Evolutionary conservation across 2,329 filamentous ascomycete genomes (phyloP).

Genomic region (Dothistroma septosporum): DNA sequence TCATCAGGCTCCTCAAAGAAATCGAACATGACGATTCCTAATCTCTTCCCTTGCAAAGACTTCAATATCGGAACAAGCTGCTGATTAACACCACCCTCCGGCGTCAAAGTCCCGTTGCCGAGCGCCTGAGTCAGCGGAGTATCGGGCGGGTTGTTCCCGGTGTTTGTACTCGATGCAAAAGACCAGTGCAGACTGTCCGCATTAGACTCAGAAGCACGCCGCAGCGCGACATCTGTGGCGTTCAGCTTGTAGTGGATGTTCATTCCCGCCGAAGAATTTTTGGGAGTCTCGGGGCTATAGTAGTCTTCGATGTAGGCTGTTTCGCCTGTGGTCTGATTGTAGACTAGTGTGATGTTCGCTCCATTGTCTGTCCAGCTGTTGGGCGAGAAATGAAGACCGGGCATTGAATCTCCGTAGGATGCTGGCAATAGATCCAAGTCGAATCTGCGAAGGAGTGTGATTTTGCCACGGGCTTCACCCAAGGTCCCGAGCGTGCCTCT

Average conservation of each 20-base stretch:
- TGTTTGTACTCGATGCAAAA: conserved; percentile 46
- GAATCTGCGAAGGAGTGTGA: conserved; percentile 46
- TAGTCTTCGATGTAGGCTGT: conserved; percentile 51
- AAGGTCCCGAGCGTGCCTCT: conserved; percentile 37
- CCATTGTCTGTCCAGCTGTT: conserved; percentile 44
- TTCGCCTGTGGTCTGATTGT: conserved; percentile 37
- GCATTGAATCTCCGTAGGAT: conserved; percentile 37
- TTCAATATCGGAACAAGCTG: conserved; percentile 39
- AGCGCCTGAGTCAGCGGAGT: conserved; percentile 47
- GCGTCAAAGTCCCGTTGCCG: conserved; percentile 40
- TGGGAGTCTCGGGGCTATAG: conserved; percentile 40
- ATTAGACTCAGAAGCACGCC: conserved; percentile 31
- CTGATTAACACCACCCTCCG: conserved; percentile 45
- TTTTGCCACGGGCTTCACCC: conserved; percentile 37
- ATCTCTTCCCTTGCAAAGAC: conserved; percentile 39
- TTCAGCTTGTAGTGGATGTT: conserved; percentile 47
- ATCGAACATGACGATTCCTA: conserved; percentile 53
- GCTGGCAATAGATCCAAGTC: conserved; percentile 40
- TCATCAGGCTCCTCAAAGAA: conserved; percentile 46
- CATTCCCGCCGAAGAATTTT: conserved; percentile 31
- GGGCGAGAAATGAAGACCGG: conserved; percentile 48
- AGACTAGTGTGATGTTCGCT: conserved; percentile 40
- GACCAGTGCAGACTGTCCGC: conserved; percentile 46
- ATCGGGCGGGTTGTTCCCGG: conserved; percentile 37
- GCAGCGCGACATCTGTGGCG: conserved; percentile 40